Percentiles rank a stretch among this genome's conserved stretches.
phyloP scores from a whole-genome alignment of 371 early-diverging fungal genomes.

The Apophysomyces sp. region DNA sequence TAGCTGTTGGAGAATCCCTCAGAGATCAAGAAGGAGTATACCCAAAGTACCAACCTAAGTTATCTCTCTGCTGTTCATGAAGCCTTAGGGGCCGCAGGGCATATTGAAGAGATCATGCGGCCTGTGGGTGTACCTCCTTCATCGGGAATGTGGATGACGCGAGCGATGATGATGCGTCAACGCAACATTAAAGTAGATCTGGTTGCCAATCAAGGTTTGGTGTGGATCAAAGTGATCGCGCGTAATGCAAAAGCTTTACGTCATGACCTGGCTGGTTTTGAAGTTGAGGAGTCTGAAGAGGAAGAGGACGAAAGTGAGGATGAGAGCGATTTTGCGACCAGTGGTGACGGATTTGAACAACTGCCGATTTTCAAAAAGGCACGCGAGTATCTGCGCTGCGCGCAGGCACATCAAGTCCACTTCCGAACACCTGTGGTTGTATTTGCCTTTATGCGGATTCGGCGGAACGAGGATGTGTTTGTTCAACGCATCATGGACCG shows the following conservation, averaged over 20 bases:
- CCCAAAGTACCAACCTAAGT: slow-evolving; percentile 43
- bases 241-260: slow-evolving; percentile 49
- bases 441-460: slow-evolving; percentile 54
- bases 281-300: slow-evolving; percentile 22
- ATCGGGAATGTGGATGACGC: slow-evolving; percentile 26
- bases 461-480: slow-evolving; percentile 28
- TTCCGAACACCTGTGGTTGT: slow-evolving; percentile 52
- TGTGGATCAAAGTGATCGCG: slow-evolving; percentile 60
- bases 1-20: slow-evolving; percentile 33
- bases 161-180: slow-evolving; percentile 26
- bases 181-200: slow-evolving; percentile 49
- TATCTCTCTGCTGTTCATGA: slow-evolving; percentile 48
- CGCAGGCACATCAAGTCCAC: slow-evolving; percentile 51
- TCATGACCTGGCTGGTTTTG: slow-evolving; percentile 49
- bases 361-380: slow-evolving; percentile 56
- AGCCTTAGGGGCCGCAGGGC: slow-evolving; percentile 15
- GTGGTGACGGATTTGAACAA: slow-evolving; percentile 23
- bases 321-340: neutral
- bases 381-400: slow-evolving; percentile 35
- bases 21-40: slow-evolving; percentile 35
- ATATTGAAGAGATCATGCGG: slow-evolving; percentile 33
- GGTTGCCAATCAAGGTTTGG: slow-evolving; percentile 43
- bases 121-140: slow-evolving; percentile 20
- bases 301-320: slow-evolving; percentile 16
- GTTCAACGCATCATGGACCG: slow-evolving; percentile 38